phyloP scores from a whole-genome alignment of 148 eudicot genomes.

The Rhododendron simsii region DNA sequence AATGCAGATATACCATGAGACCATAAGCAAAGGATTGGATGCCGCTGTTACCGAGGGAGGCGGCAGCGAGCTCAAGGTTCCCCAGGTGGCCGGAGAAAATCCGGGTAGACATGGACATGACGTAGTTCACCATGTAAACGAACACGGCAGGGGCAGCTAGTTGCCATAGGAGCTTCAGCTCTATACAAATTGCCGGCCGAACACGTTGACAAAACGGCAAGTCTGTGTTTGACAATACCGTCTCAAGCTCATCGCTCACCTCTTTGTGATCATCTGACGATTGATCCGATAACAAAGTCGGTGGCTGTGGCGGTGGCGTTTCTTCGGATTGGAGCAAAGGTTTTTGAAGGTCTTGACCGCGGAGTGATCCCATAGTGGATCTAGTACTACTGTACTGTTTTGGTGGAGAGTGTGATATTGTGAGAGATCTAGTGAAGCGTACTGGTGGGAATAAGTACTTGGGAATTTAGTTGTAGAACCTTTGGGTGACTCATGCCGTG shows the following conservation, averaged over 20 bases:
- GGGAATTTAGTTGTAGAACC: no score
- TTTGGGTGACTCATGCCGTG: no score
- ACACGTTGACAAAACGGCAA: background rate
- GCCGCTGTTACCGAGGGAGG: no score
- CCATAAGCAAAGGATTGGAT: constrained; percentile 9
- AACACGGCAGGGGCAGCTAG: constrained; percentile 6
- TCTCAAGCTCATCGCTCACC: background rate
- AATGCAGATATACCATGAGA: background rate
- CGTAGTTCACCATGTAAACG: constrained; percentile 8
- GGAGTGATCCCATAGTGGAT: background rate
- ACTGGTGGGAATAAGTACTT: no score
- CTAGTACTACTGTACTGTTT: background rate
- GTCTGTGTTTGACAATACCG: background rate
- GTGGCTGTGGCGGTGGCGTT: background rate
- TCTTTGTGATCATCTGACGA: no score
- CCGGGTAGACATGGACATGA: constrained; percentile 6
- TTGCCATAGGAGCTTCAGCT: background rate
- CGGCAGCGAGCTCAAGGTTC: no score
- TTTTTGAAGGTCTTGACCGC: background rate
- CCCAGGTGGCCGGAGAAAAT: no score
- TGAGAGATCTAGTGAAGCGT: no score
- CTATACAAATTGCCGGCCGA: background rate
- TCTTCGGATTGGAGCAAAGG: background rate
- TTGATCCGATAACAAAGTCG: no score
- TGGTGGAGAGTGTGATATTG: background rate